Percentiles rank a stretch among this genome's conserved stretches.
These are phyloP conservation scores for Starmerella sp. DNA, from an alignment of 805 yeast genomes.

Conservation along the genomic window DNA sequence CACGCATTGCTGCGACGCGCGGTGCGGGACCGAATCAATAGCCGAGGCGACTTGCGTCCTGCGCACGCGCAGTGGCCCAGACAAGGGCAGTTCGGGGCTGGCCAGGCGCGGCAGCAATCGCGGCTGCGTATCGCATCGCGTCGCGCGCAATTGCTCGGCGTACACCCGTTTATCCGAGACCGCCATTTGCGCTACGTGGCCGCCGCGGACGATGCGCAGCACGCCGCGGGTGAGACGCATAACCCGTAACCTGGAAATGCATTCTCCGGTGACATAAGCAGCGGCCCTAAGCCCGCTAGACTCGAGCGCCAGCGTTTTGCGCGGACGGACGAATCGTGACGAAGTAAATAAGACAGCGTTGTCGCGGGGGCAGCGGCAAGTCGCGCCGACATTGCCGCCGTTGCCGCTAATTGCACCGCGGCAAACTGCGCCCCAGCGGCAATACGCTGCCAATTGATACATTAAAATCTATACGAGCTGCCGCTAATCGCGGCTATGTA, in stretches of 20 bases:
- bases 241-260: not conserved
- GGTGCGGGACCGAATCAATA: no score
- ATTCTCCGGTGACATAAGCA: not conserved
- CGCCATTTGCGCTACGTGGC: not conserved
- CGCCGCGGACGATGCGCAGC: not conserved
- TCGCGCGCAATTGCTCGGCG: not conserved
- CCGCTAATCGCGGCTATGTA: not conserved
- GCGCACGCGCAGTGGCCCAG: no score
- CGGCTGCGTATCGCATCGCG: not conserved
- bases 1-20: no score
- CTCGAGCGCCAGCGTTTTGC: not conserved
- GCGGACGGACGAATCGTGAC: not conserved
- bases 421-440: no score
- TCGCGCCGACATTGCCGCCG: no score
- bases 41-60: no score
- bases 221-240: not conserved
- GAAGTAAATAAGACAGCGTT: not conserved
- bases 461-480: no score
- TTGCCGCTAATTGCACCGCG: no score
- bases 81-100: no score
- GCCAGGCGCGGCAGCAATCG: no score
- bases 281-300: not conserved
- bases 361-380: no score
- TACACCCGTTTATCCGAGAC: not conserved
- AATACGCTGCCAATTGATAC: no score